phyloP scores from a whole-genome alignment of 2,329 filamentous ascomycete genomes.

The Pyricularia sp. region DNA sequence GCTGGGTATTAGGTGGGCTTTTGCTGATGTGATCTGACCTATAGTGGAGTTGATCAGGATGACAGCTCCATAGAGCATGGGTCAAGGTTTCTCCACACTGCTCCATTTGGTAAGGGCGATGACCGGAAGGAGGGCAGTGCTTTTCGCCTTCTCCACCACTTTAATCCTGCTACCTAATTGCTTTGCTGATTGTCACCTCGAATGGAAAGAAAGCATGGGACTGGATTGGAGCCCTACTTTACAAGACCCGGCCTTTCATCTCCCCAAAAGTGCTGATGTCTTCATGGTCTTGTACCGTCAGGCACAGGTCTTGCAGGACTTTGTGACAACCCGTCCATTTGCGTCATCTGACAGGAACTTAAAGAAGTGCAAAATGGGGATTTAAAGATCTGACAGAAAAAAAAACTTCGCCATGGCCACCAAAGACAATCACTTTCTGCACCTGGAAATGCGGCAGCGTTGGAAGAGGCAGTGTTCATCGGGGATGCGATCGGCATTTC shows the following conservation, averaged over 20 bases:
- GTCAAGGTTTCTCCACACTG: neutral
- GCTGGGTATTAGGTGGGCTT: neutral
- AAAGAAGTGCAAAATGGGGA: neutral
- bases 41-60: neutral
- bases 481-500: neutral
- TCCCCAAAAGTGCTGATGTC: no score
- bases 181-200: neutral
- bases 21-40: neutral
- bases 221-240: neutral
- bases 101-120: neutral
- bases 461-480: neutral
- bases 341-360: neutral
- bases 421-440: neutral
- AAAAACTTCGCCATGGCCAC: neutral
- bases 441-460: neutral
- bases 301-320: no score
- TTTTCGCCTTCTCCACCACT: neutral
- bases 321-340: no score
- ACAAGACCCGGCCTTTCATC: no score
- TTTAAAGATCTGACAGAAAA: neutral
- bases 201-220: neutral
- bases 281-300: no score
- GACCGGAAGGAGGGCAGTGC: neutral
- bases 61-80: neutral
- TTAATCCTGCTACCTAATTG: neutral